These are phyloP conservation scores for Iris macrosiphon DNA, from an alignment of 106 monocot species.

Conservation along the genomic window DNA sequence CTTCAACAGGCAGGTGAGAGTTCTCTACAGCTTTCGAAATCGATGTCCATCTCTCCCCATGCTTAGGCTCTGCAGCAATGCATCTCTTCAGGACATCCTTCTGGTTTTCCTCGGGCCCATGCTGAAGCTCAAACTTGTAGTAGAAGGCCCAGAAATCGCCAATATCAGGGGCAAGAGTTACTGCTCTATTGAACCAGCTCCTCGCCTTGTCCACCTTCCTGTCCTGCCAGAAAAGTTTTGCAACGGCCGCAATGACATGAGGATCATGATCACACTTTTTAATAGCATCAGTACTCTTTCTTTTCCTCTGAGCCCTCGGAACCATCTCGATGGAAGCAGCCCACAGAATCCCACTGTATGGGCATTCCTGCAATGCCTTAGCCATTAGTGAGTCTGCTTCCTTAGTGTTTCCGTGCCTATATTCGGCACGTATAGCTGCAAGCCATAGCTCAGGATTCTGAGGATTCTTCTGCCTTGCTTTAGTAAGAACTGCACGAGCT, in stretches of 20 bases:
- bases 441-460: slow-evolving; percentile 89
- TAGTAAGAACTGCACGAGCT: slow-evolving; percentile 83
- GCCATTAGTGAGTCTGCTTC: slow-evolving; percentile 88
- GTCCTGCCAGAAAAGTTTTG: slow-evolving; percentile 89
- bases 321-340: slow-evolving; percentile 91
- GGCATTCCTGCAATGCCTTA: slow-evolving; percentile 94
- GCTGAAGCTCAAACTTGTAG: slow-evolving; percentile 95
- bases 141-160: slow-evolving; percentile 96
- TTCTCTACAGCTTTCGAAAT: slow-evolving; percentile 92
- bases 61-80: slow-evolving; percentile 79
- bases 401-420: slow-evolving; percentile 79
- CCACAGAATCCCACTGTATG: slow-evolving; percentile 90
- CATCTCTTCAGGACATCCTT: slow-evolving; percentile 83
- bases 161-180: slow-evolving; percentile 83
- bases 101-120: slow-evolving; percentile 82
- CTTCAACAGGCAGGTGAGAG: slow-evolving; percentile 72
- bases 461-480: slow-evolving; percentile 82
- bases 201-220: slow-evolving; percentile 97
- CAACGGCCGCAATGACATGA: slow-evolving; percentile 85
- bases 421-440: slow-evolving; percentile 82
- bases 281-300: slow-evolving; percentile 80
- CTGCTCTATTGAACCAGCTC: slow-evolving; percentile 84
- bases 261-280: slow-evolving; percentile 82
- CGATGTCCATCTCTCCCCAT: slow-evolving; percentile 89
- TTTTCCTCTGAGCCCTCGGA: slow-evolving; percentile 74